Conservation (phyloP, 148 eudicot species). For the Rhododendron griersonianum region DNA sequence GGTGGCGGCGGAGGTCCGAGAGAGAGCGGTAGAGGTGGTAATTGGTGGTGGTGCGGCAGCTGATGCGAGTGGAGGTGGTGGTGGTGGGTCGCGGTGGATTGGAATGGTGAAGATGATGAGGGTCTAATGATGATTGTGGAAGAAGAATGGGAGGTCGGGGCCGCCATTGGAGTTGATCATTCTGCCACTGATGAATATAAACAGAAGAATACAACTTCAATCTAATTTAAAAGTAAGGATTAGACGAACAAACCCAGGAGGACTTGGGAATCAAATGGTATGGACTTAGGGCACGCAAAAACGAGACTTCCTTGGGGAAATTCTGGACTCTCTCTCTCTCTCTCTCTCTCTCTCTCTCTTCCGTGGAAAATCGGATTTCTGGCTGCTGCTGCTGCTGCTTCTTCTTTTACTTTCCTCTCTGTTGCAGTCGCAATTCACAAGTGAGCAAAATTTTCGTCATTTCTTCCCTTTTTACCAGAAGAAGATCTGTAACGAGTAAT, state of each 20-base stretch:
- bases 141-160: conserved; percentile 1
- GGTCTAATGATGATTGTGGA: conserved; percentile 7
- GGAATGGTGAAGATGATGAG: background rate
- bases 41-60: conserved; percentile 3
- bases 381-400: background rate
- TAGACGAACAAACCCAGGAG: background rate
- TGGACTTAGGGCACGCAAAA: background rate
- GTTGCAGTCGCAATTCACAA: background rate
- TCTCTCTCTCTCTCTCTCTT: background rate
- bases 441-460: background rate
- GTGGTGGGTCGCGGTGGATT: background rate
- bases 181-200: background rate
- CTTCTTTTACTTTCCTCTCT: background rate
- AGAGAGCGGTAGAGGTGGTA: conserved; percentile 34
- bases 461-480: background rate
- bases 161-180: conserved; percentile 9
- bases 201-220: background rate
- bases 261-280: background rate
- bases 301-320: background rate
- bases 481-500: too few species aligned
- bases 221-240: background rate
- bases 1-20: conserved; percentile 23
- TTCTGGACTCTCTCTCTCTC: background rate
- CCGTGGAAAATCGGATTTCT: background rate
- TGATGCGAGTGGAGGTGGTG: background rate